These are phyloP conservation scores for Cymbopogon citratus DNA, from an alignment of 176 grass and related monocot genomes.

Conservation along the genomic window DNA sequence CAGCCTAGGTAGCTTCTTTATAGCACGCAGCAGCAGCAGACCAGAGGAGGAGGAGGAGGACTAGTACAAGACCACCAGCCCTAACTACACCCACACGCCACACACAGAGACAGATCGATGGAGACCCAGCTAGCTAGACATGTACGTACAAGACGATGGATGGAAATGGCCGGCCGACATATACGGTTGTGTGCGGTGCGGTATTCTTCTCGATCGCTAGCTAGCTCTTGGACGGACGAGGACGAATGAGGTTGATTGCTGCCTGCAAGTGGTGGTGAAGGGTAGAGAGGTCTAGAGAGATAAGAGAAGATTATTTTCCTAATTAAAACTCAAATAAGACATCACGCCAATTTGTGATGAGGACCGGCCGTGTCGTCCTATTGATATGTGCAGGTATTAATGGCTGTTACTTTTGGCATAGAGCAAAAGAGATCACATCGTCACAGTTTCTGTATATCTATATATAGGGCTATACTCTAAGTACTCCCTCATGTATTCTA, in stretches of 20 bases:
- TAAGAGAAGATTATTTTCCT: background rate
- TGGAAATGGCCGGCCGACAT: background rate
- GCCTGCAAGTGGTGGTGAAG: conserved; percentile 26
- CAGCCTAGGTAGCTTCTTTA: conserved; percentile 28
- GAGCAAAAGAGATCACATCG: background rate
- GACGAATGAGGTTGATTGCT: conserved; percentile 33
- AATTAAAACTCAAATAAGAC: conserved; percentile 39
- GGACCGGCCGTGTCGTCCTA: background rate
- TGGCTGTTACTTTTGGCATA: conserved; percentile 34
- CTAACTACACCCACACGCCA: conserved; percentile 44
- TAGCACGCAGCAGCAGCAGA: background rate
- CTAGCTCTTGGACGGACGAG: background rate
- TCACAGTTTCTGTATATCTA: background rate
- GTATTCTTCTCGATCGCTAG: background rate
- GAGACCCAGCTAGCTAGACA: conserved; percentile 1
- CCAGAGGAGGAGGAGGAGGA: background rate
- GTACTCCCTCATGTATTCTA: background rate
- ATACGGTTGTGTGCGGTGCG: background rate
- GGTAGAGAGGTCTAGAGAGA: background rate
- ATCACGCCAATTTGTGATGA: conserved; percentile 29
- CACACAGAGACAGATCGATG: conserved; percentile 17
- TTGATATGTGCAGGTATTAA: conserved; percentile 23
- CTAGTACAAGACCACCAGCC: conserved; percentile 28
- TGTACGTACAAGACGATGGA: background rate
- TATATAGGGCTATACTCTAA: background rate